Percentiles rank a stretch among this genome's conserved stretches.
phyloP scores from a whole-genome alignment of 2,329 filamentous ascomycete genomes.

The Sclerotinia spermophila region DNA sequence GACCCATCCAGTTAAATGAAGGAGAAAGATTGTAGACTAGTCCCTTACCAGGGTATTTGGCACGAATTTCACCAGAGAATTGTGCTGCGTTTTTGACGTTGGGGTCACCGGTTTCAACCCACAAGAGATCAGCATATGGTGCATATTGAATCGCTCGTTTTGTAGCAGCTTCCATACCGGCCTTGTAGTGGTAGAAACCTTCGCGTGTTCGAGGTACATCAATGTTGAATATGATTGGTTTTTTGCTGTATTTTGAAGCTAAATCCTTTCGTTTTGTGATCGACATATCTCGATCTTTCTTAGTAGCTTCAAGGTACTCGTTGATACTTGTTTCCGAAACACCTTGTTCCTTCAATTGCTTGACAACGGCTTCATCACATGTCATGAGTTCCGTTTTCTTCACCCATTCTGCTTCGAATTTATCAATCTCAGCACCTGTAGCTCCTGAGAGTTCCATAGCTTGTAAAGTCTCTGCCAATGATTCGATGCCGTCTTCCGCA shows the following conservation, averaged over 20 bases:
- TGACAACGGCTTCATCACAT: slow-evolving; percentile 84
- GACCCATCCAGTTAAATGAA: slow-evolving; percentile 97
- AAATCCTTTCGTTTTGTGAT: slow-evolving; percentile 73
- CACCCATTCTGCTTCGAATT: slow-evolving; percentile 83
- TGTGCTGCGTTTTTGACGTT: slow-evolving; percentile 70
- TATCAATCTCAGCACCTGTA: slow-evolving; percentile 74
- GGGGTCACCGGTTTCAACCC: slow-evolving; percentile 94
- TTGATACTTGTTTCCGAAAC: slow-evolving; percentile 61
- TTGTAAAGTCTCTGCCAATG: slow-evolving; percentile 84
- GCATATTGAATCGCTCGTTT: slow-evolving; percentile 91
- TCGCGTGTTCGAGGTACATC: slow-evolving; percentile 90
- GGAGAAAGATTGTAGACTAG: slow-evolving; percentile 96
- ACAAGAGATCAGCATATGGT: slow-evolving; percentile 89
- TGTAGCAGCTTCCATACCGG: slow-evolving; percentile 79
- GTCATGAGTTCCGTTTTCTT: slow-evolving; percentile 80
- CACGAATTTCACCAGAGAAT: slow-evolving; percentile 74
- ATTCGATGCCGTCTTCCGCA: slow-evolving; percentile 67
- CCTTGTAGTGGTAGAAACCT: slow-evolving; percentile 87
- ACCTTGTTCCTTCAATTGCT: slow-evolving; percentile 66
- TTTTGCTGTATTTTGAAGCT: slow-evolving; percentile 62
- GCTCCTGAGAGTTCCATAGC: slow-evolving; percentile 82
- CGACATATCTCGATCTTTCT: slow-evolving; percentile 67
- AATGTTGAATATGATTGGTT: slow-evolving; percentile 78
- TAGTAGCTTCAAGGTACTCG: slow-evolving; percentile 61
- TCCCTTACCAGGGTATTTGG: slow-evolving; percentile 70